phyloP scores from a whole-genome alignment of 2,329 filamentous ascomycete species.

The Tothia fuscella region DNA sequence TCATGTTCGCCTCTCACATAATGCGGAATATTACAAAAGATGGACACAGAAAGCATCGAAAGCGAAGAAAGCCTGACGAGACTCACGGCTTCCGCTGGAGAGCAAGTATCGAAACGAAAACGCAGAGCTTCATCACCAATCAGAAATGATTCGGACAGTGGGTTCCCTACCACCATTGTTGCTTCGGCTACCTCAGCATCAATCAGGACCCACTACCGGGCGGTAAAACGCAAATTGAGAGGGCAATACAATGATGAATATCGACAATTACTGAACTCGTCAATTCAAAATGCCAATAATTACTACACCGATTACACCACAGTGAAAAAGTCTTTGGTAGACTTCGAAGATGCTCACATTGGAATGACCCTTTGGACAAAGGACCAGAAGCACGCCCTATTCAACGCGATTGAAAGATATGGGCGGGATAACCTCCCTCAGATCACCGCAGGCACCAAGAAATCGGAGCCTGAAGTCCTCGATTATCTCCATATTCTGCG shows the following conservation, averaged over 20 bases:
- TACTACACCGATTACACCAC: conserved; percentile 13
- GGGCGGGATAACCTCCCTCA: conserved; percentile 50
- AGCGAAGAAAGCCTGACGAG: too few species aligned
- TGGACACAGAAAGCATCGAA: too few species aligned
- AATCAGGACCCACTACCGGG: too few species aligned
- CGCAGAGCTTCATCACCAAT: too few species aligned
- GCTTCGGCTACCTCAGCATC: too few species aligned
- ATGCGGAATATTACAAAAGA: too few species aligned
- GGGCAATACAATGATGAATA: conserved; percentile 35
- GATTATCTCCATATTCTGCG: conserved; percentile 56
- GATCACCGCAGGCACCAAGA: conserved; percentile 54
- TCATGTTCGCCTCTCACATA: too few species aligned
- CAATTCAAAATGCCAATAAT: conserved; percentile 15
- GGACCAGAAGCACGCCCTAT: conserved; percentile 60
- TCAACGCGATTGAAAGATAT: conserved; percentile 49
- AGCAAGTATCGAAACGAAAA: too few species aligned
- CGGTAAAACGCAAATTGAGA: too few species aligned
- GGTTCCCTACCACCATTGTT: too few species aligned
- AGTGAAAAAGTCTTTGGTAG: conserved; percentile 1
- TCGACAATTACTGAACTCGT: conserved; percentile 23
- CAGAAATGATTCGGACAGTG: too few species aligned
- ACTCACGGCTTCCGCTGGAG: too few species aligned
- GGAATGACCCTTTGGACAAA: conserved; percentile 60
- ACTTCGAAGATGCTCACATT: conserved; percentile 41
- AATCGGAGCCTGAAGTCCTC: conserved; percentile 61